These are phyloP conservation scores for Xylaria cubensis DNA, from an alignment of 495 filamentous ascomycete species.

Conservation along the genomic window DNA sequence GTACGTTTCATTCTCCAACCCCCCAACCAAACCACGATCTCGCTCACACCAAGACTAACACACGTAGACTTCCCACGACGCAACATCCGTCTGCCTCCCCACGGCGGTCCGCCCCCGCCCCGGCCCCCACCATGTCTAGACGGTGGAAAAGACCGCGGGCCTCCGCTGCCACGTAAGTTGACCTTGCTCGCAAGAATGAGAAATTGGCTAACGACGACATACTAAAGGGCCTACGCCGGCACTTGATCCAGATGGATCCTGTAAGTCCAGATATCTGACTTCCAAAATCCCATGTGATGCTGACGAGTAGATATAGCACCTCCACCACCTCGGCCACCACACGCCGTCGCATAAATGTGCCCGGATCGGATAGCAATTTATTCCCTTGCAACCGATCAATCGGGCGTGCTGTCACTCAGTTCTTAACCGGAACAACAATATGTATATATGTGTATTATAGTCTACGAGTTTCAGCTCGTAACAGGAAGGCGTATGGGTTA, in stretches of 20 bases:
- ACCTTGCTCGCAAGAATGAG: background rate
- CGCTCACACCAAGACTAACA: background rate
- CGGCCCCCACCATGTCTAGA: too few species aligned
- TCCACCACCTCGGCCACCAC: background rate
- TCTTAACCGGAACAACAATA: background rate
- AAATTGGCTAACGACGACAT: background rate
- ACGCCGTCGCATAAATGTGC: background rate
- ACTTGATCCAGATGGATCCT: background rate
- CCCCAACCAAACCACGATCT: background rate
- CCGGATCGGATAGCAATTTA: background rate
- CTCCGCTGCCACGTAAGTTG: background rate
- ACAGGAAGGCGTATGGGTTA: background rate
- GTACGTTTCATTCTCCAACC: background rate
- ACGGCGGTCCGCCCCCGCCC: background rate
- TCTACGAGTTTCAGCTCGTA: background rate
- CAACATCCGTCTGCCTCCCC: background rate
- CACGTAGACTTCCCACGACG: background rate
- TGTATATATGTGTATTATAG: background rate
- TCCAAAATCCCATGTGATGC: background rate
- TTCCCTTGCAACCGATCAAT: background rate
- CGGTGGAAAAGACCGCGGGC: background rate
- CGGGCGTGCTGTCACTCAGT: background rate
- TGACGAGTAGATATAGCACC: slow-evolving; percentile 3
- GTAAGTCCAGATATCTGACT: background rate
- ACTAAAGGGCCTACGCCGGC: background rate